A percentile compares a stretch with the other conserved stretches of the same genome.
These are phyloP conservation scores for Morella rubra DNA, from an alignment of 306 rosid genomes.

Conservation along the genomic window DNA sequence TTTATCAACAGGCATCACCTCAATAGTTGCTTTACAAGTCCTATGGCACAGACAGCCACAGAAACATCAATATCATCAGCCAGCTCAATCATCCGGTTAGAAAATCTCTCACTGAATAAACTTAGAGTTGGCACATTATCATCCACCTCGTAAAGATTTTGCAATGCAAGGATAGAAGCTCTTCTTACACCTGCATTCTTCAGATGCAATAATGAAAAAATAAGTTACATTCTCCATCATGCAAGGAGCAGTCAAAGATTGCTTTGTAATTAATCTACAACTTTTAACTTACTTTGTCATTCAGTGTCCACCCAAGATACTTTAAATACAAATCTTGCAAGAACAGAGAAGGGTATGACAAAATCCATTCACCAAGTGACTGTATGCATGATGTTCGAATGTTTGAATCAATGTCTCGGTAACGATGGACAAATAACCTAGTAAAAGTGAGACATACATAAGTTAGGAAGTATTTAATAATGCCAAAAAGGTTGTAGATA, in stretches of 20 bases:
- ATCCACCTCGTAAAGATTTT: slow-evolving; percentile 85
- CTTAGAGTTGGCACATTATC: slow-evolving; percentile 91
- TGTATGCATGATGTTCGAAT: slow-evolving; percentile 90
- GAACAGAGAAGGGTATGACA: slow-evolving; percentile 90
- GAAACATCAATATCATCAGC: slow-evolving; percentile 91
- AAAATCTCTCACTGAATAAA: slow-evolving; percentile 92
- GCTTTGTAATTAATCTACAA: slow-evolving; percentile 20
- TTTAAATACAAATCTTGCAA: slow-evolving; percentile 93
- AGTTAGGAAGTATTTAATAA: slow-evolving; percentile 31
- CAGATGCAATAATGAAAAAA: slow-evolving; percentile 25
- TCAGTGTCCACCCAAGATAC: slow-evolving; percentile 95
- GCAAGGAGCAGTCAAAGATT: slow-evolving; percentile 21
- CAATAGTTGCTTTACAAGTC: slow-evolving; percentile 89
- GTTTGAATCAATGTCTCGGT: slow-evolving; percentile 88
- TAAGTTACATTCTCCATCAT: slow-evolving; percentile 16
- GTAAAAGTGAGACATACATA: slow-evolving; percentile 32
- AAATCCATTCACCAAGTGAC: slow-evolving; percentile 89
- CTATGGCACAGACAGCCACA: slow-evolving; percentile 91
- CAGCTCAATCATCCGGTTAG: slow-evolving; percentile 92
- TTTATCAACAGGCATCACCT: slow-evolving; percentile 45
- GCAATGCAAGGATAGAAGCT: slow-evolving; percentile 81
- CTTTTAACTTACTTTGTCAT: slow-evolving; percentile 74
- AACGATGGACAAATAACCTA: slow-evolving; percentile 98
- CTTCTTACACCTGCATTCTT: slow-evolving; percentile 92
- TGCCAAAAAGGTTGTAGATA: slow-evolving; percentile 16